These are phyloP conservation scores for Lasiodiplodia gonubiensis DNA, from an alignment of 2,329 filamentous ascomycete species.

Conservation along the genomic window DNA sequence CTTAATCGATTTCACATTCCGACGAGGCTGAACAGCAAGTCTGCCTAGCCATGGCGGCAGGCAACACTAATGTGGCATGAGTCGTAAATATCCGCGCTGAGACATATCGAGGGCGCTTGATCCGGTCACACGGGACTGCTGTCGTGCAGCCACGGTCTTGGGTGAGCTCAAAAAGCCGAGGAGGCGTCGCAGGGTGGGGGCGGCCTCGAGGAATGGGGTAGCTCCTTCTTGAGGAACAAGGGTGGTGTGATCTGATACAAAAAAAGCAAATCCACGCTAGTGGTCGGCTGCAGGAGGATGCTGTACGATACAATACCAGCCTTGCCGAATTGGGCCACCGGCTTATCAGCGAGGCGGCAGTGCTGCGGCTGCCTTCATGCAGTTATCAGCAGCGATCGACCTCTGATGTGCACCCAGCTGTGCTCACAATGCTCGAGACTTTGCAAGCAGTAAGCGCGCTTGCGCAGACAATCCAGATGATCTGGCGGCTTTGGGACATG, in stretches of 20 bases:
- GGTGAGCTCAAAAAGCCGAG: neutral
- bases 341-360: conserved; percentile 3
- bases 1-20: neutral
- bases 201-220: neutral
- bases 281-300: no score
- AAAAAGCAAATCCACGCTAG: no score
- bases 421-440: conserved; percentile 4
- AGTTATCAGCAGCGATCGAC: conserved; percentile 16
- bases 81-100: neutral
- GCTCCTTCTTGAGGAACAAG: no score
- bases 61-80: conserved; percentile 13
- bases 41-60: conserved; percentile 5
- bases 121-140: conserved; percentile 9
- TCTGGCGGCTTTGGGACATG: conserved; percentile 29
- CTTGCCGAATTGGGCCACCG: neutral
- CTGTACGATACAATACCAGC: neutral
- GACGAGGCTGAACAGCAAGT: conserved; percentile 13
- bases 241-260: no score
- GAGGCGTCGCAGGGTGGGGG: neutral
- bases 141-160: neutral
- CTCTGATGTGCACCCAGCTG: neutral
- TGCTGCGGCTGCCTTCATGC: conserved; percentile 16
- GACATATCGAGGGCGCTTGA: neutral
- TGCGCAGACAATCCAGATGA: conserved; percentile 29
- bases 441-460: conserved; percentile 17